A percentile compares a stretch with the other conserved stretches of the same genome.
Conservation (phyloP, 2,329 filamentous ascomycete genomes). For the Cladophialophora psammophila region DNA sequence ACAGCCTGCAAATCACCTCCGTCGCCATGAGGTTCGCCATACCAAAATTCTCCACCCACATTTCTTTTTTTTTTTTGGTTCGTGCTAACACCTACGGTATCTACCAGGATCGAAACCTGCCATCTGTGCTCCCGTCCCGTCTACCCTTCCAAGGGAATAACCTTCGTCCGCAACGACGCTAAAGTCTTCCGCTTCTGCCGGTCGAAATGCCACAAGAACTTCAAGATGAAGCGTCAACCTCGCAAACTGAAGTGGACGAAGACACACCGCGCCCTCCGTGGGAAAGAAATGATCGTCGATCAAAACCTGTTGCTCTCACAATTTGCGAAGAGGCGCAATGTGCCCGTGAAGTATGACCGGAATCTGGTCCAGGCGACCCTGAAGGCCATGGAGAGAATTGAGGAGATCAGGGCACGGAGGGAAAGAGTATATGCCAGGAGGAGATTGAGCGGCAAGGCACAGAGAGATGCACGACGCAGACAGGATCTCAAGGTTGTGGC, state of each 20-base stretch:
- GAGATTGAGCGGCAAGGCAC: constrained; percentile 82
- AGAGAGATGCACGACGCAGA: constrained; percentile 77
- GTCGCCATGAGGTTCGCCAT: constrained; percentile 25
- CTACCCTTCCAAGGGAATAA: constrained; percentile 71
- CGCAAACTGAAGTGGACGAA: constrained; percentile 98
- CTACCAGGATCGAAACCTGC: constrained; percentile 62
- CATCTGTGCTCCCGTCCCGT: constrained; percentile 75
- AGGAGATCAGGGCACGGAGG: constrained; percentile 81
- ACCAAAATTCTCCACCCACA: neutral
- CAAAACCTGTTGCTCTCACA: constrained; percentile 74
- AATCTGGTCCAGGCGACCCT: constrained; percentile 87
- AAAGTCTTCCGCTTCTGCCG: constrained; percentile 72
- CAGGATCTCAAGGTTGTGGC: constrained; percentile 86
- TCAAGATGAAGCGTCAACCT: constrained; percentile 98
- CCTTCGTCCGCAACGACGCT: constrained; percentile 72
- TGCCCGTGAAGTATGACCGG: constrained; percentile 94
- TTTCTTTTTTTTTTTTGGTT: neutral
- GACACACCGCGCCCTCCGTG: constrained; percentile 82
- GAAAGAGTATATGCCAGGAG: constrained; percentile 94
- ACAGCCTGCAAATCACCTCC: neutral
- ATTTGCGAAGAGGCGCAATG: constrained; percentile 91
- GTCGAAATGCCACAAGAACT: constrained; percentile 75
- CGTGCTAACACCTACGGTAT: constrained; percentile 12
- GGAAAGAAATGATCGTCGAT: constrained; percentile 92
- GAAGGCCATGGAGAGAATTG: constrained; percentile 88